Base-by-base conservation (phyloP, 2,329 filamentous ascomycete species). In the Alternaria alternata region DNA sequence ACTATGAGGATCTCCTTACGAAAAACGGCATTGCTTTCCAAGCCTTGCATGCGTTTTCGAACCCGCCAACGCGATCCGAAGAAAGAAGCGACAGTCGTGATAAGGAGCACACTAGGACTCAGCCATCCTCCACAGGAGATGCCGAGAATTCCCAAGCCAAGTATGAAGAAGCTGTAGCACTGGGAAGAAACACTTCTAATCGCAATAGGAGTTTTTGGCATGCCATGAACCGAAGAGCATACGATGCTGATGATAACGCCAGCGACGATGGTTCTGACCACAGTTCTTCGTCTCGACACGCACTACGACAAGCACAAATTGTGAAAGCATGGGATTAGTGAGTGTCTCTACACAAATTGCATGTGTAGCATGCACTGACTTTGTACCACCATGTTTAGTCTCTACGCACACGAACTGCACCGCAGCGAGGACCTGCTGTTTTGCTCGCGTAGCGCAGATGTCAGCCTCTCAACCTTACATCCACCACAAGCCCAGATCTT, bases 11-110 rank as follows among this genome's bases (percentile, higher is more conserved):
- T 7, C 79, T 93, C 41, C 81, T 93, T 32, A 82, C 83, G 54
- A 84, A 90, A 74, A 83, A 92, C 68, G 86, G 88, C 51, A 86
- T 93, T 69, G 79, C 83, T n/a, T 91, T 93, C 66, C 87, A 92
- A 51, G 84, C 88, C 16, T 83, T 91, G 20, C 86, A 74, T 65
- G 41, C 66, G 2, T 14, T 61, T 51, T 59, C 39, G 24, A 68
- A 69, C 12, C 52, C 52, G 3, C 63, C 62, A 49, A 60, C 56
- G 22, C 65, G 61, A 42, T 48, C 48, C 20, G 16, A 55, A 36
- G 24, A 38, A 36, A 53, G 14, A 14, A 20, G 16, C n/a, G 24
- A 14, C n/a, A 34, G 43, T 42, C 42, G 28, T 20, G 16, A 7
- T 41, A 36, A 16, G 22, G 36, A 16, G 12, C 32, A 14, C 32